Evolutionary conservation across 164 flowering plant species (phyloP).

Genomic region (Magnolia kwangsiensis): DNA sequence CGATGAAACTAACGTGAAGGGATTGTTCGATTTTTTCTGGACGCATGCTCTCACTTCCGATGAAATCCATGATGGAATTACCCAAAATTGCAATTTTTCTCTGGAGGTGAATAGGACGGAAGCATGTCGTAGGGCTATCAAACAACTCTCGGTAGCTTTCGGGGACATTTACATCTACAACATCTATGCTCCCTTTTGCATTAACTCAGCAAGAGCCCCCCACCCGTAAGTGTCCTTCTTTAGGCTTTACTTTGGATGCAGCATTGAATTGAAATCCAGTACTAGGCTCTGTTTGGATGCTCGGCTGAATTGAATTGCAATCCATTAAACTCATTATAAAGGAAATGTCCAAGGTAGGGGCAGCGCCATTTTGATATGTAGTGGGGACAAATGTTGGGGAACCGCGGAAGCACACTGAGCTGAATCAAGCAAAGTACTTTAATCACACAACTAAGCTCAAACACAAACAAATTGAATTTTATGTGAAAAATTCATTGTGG

Average conservation of each 20-base stretch:
- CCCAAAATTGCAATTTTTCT: slow-evolving; percentile 42
- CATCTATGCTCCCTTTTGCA: slow-evolving; percentile 48
- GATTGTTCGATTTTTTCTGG: slow-evolving; percentile 60
- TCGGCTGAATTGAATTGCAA: neutral
- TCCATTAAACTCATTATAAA: neutral
- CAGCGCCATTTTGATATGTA: too few relatives aligned
- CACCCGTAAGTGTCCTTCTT: neutral
- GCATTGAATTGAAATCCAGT: neutral
- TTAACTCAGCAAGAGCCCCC: slow-evolving; percentile 10
- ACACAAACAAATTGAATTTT: too few relatives aligned
- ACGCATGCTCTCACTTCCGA: slow-evolving; percentile 59
- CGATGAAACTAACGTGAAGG: slow-evolving; percentile 40
- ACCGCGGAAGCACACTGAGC: too few relatives aligned
- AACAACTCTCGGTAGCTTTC: slow-evolving; percentile 30
- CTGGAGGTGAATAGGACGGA: neutral
- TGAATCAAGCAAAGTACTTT: too few relatives aligned
- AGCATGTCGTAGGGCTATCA: neutral
- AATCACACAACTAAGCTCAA: too few relatives aligned
- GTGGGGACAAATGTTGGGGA: too few relatives aligned
- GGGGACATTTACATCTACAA: slow-evolving; percentile 50
- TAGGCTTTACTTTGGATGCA: neutral
- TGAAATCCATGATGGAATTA: slow-evolving; percentile 29
- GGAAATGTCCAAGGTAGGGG: too few relatives aligned
- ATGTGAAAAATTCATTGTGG: too few relatives aligned
- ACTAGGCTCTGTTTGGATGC: neutral